Percentiles rank a stretch among this genome's conserved stretches.
These are phyloP conservation scores for Pythium scleroteichum DNA, from an alignment of 352 stramenopile genomes.

Conservation along the genomic window DNA sequence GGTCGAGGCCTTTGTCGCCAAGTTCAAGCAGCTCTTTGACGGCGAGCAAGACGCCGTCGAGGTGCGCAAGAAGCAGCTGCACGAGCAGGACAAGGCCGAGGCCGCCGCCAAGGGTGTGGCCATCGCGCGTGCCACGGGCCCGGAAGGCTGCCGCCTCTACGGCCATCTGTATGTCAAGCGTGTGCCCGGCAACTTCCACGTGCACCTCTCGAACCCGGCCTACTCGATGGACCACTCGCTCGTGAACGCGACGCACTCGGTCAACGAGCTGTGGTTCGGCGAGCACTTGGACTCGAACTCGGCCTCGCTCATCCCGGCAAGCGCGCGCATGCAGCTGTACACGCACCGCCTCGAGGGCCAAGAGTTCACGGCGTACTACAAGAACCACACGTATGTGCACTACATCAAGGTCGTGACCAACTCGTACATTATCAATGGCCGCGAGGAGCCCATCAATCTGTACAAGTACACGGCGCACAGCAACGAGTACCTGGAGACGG, in stretches of 20 bases:
- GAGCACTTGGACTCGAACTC: constrained; percentile 55
- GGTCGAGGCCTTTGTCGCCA: constrained; percentile 88
- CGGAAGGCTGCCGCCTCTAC: constrained; percentile 79
- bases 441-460: constrained; percentile 54
- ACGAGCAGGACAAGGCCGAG: constrained; percentile 92
- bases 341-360: constrained; percentile 93
- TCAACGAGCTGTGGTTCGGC: constrained; percentile 97
- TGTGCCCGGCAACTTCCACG: constrained; percentile 98
- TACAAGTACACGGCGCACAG: constrained; percentile 92
- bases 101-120: constrained; percentile 55
- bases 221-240: constrained; percentile 87
- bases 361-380: constrained; percentile 89
- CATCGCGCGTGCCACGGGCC: constrained; percentile 62
- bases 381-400: constrained; percentile 98
- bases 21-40: constrained; percentile 88
- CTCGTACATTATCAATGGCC: constrained; percentile 74
- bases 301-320: constrained; percentile 81
- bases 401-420: constrained; percentile 99
- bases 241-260: constrained; percentile 94
- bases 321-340: constrained; percentile 90
- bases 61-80: constrained; percentile 91
- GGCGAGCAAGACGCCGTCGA: constrained; percentile 75
- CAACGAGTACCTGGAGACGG: constrained; percentile 87
- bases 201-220: constrained; percentile 96
- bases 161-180: constrained; percentile 86